Evolutionary conservation across 495 filamentous ascomycete species (phyloP).

Genomic region (Xylaria cubensis): DNA sequence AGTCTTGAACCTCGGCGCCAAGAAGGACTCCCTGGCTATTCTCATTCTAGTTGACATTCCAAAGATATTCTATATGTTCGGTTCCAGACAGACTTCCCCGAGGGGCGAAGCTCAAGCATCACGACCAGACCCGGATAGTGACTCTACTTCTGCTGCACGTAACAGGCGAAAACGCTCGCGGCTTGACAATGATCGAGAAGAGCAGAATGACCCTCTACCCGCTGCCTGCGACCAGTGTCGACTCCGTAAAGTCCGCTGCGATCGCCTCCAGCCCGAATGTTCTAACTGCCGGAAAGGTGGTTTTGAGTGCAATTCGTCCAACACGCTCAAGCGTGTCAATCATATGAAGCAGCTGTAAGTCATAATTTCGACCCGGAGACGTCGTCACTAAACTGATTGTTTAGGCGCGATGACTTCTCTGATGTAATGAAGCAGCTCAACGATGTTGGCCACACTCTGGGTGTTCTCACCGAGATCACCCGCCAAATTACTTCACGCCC

Average conservation of each 20-base stretch:
- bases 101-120: constrained; percentile 6
- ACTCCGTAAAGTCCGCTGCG: constrained; percentile 47
- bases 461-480: constrained; percentile 27
- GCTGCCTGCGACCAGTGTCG: constrained; percentile 45
- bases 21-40: not conserved
- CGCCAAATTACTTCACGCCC: constrained; percentile 26
- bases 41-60: not conserved
- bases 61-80: not conserved
- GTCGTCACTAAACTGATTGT: constrained; percentile 1
- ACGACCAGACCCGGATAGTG: constrained; percentile 6
- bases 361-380: not conserved
- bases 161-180: constrained; percentile 4
- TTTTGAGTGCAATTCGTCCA: constrained; percentile 25
- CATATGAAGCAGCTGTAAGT: constrained; percentile 33
- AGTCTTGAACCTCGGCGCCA: constrained; percentile 1
- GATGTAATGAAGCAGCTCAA: constrained; percentile 29
- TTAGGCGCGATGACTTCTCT: constrained; percentile 33
- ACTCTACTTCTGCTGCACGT: not conserved
- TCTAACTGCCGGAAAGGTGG: constrained; percentile 42
- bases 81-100: not conserved
- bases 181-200: constrained; percentile 28
- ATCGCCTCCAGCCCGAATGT: constrained; percentile 45
- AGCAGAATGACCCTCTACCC: constrained; percentile 18
- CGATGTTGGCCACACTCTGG: constrained; percentile 27
- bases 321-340: constrained; percentile 27